phyloP scores from a whole-genome alignment of 345 rosid species.

The Linum tenue region DNA sequence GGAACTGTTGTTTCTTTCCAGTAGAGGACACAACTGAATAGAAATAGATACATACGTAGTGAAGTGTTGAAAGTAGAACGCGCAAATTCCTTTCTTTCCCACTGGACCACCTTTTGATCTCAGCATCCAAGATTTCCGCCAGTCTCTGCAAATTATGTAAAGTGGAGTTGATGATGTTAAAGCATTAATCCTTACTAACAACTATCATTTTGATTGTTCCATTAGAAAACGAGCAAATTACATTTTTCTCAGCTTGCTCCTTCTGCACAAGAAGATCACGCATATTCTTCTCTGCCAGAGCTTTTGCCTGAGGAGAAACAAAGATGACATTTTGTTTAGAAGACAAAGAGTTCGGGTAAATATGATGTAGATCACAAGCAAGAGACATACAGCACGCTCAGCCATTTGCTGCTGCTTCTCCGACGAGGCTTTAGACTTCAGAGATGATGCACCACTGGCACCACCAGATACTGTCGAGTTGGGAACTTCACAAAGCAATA shows the following conservation, averaged over 20 bases:
- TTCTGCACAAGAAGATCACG: slow-evolving; percentile 72
- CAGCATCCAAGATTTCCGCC: slow-evolving; percentile 69
- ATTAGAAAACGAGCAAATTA: slow-evolving; percentile 17
- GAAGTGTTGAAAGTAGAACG: slow-evolving; percentile 84
- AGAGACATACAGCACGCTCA: slow-evolving; percentile 68
- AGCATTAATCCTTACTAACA: background rate
- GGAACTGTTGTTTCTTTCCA: background rate
- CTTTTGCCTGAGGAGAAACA: slow-evolving; percentile 54
- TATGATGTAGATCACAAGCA: background rate
- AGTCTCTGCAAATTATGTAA: slow-evolving; percentile 45
- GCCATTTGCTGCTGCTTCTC: slow-evolving; percentile 77
- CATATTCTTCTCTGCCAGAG: slow-evolving; percentile 89
- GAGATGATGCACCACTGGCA: slow-evolving; percentile 44
- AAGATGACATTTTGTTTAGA: slow-evolving; percentile 13
- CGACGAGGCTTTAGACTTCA: slow-evolving; percentile 52
- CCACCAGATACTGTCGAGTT: slow-evolving; percentile 24
- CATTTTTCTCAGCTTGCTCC: slow-evolving; percentile 92
- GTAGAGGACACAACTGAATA: background rate
- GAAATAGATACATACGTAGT: slow-evolving; percentile 45
- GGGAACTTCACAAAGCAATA: slow-evolving; percentile 28
- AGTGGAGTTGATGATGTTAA: slow-evolving; percentile 16
- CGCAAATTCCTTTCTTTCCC: slow-evolving; percentile 89
- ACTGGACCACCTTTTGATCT: slow-evolving; percentile 85
- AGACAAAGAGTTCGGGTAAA: slow-evolving; percentile 6
- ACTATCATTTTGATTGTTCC: background rate